Conservation (phyloP, 208 protist species). For the Leishmania major region DNA sequence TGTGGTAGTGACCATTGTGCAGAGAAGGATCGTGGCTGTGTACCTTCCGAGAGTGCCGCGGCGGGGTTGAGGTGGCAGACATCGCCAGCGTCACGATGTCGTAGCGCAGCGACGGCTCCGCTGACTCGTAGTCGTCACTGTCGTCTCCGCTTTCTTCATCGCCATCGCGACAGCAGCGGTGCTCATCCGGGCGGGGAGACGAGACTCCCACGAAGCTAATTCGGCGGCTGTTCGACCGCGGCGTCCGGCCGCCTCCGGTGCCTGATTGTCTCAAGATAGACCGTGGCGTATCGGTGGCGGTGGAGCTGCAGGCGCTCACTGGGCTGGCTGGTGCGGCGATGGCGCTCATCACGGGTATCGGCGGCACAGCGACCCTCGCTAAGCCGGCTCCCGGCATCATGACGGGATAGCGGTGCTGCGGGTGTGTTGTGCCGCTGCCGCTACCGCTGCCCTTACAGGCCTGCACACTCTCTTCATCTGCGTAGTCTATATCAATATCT, state of each 20-base stretch:
- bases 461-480: not conserved
- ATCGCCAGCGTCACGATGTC: slow-evolving; percentile 4
- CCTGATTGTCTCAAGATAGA: slow-evolving; percentile 38
- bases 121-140: slow-evolving; percentile 34
- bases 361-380: not conserved
- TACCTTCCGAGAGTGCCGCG: not conserved
- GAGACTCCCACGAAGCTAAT: slow-evolving; percentile 37
- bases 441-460: not conserved
- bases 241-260: slow-evolving; percentile 2
- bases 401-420: not conserved
- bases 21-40: not conserved
- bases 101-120: slow-evolving; percentile 41
- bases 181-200: slow-evolving; percentile 6
- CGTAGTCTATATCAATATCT: not conserved
- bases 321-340: slow-evolving; percentile 15
- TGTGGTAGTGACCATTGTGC: not conserved
- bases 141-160: slow-evolving; percentile 22
- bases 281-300: slow-evolving; percentile 37
- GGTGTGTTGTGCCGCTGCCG: not conserved
- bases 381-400: not conserved
- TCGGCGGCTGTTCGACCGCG: slow-evolving; percentile 16
- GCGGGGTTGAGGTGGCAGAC: not conserved
- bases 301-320: slow-evolving; percentile 28
- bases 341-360: slow-evolving; percentile 2
- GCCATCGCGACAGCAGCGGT: not conserved